Evolutionary conservation across 371 early-diverging fungal genomes (phyloP).

Genomic region (Cokeromyces recurvatus): DNA sequence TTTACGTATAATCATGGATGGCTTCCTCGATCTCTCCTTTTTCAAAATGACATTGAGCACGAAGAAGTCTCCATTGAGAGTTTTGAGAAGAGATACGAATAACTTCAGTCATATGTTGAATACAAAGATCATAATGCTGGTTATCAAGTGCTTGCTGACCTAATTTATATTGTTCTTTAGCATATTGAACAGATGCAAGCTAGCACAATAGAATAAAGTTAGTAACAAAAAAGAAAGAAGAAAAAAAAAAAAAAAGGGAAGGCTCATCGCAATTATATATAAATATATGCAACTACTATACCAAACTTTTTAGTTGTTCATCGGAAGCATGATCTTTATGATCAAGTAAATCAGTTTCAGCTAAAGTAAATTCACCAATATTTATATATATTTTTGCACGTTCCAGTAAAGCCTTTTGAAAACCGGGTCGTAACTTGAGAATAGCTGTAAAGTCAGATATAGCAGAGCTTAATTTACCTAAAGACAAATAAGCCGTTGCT

Average conservation of each 20-base stretch:
- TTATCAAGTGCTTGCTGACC: constrained; percentile 41
- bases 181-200: constrained; percentile 40
- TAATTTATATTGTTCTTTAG: constrained; percentile 27
- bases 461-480: constrained; percentile 70
- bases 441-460: constrained; percentile 76
- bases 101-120: constrained; percentile 52
- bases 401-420: constrained; percentile 76
- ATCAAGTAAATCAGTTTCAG: constrained; percentile 44
- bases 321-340: neutral
- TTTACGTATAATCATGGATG: constrained; percentile 72
- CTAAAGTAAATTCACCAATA: constrained; percentile 64
- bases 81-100: constrained; percentile 57
- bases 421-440: constrained; percentile 75
- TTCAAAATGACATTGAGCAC: constrained; percentile 74
- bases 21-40: constrained; percentile 80
- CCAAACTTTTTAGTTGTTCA: constrained; percentile 1
- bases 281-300: too few species aligned
- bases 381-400: constrained; percentile 72
- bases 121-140: constrained; percentile 58
- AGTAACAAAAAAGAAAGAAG: too few species aligned
- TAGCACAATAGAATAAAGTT: constrained; percentile 8
- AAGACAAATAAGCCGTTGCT: constrained; percentile 77
- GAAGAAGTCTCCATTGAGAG: constrained; percentile 49
- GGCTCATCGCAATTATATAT: too few species aligned
- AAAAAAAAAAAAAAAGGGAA: too few species aligned